Base-by-base conservation (phyloP, 139 green algal species). In the Chlorella sorokiniana region DNA sequence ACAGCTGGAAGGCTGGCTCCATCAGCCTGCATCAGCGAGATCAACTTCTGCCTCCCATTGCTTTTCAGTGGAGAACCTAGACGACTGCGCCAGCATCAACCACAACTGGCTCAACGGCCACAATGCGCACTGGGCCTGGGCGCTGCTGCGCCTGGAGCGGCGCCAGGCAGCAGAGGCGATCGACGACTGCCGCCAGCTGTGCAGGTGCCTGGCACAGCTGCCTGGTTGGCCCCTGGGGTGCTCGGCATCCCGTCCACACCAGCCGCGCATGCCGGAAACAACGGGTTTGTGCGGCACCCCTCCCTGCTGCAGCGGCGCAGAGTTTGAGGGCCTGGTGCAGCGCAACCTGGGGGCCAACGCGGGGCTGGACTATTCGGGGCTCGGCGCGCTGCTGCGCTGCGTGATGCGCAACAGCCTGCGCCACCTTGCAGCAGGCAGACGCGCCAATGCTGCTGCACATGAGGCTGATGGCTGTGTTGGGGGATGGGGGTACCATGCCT, bases 61-160 rank as follows among this genome's bases (percentile, higher is more conserved):
- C 35, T 72, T 27, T 45, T 44, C 79, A 67, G 73, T 79, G 40
- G 78, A 89, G 22, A 98, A 98, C 83, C 54, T 95, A 61, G 87
- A 88, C 0, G 85, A 91, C 76, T 93, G 89, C 16, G 77, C 96
- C 37, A 93, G 86, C 48, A 92, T 97, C 81, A 98, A 98, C 86
- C 93, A 97, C 88, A 98, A 96, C 86, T 96, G 93, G 92, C 42
- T 93, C 27, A 95, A 95, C 67, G 78, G 75, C 6, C 83, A 92
- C 84, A 94, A 91, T 67, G n/a, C 85, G 7, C 85, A 91, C 81
- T 94, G 88, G 86, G 77, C 44, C 23, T 91, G 79, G 86, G 79
- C 59, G 44, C 81, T 94, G 76, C 85, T 95, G 81, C 61, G 52
- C 18, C 35, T 35, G 38, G 85, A 94, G 42, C 68, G 84, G 11